These are phyloP conservation scores for Wallacemonas collosoma DNA, from an alignment of 208 protist genomes.

Conservation along the genomic window DNA sequence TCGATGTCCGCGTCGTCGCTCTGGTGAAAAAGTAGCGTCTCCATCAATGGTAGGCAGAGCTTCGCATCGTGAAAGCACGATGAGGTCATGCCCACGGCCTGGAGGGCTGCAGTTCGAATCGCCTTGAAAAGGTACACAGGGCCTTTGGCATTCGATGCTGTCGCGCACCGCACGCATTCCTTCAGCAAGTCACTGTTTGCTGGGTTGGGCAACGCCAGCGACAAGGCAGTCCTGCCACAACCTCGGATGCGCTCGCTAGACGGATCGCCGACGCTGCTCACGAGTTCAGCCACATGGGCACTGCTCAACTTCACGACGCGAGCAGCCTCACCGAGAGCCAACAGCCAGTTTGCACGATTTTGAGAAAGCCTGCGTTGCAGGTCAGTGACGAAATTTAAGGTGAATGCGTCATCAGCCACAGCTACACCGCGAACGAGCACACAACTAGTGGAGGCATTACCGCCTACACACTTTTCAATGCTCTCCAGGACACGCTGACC, in stretches of 20 bases:
- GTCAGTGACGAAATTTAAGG: slow-evolving; percentile 20
- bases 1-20: slow-evolving; percentile 27
- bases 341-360: slow-evolving; percentile 15
- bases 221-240: slow-evolving; percentile 37
- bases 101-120: slow-evolving; percentile 33
- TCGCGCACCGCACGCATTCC: slow-evolving; percentile 29
- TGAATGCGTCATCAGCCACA: slow-evolving; percentile 22
- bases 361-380: slow-evolving; percentile 6
- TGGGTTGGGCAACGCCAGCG: slow-evolving; percentile 41
- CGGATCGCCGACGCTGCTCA: slow-evolving; percentile 39
- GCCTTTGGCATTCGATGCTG: slow-evolving; percentile 21
- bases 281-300: slow-evolving; percentile 28
- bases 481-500: background rate
- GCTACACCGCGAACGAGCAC: slow-evolving; percentile 9
- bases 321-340: slow-evolving; percentile 43
- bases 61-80: slow-evolving; percentile 36
- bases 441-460: background rate
- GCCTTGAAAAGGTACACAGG: slow-evolving; percentile 50
- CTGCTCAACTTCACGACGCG: slow-evolving; percentile 23
- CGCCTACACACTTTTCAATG: background rate
- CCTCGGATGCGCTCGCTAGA: slow-evolving; percentile 33
- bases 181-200: slow-evolving; percentile 33
- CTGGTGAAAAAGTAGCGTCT: slow-evolving; percentile 32
- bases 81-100: slow-evolving; percentile 17
- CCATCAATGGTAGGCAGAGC: slow-evolving; percentile 31